A percentile compares a stretch with the other conserved stretches of the same genome.
Evolutionary conservation across 768 basidiomycete species (phyloP).

Genomic region (Trametes maxima): DNA sequence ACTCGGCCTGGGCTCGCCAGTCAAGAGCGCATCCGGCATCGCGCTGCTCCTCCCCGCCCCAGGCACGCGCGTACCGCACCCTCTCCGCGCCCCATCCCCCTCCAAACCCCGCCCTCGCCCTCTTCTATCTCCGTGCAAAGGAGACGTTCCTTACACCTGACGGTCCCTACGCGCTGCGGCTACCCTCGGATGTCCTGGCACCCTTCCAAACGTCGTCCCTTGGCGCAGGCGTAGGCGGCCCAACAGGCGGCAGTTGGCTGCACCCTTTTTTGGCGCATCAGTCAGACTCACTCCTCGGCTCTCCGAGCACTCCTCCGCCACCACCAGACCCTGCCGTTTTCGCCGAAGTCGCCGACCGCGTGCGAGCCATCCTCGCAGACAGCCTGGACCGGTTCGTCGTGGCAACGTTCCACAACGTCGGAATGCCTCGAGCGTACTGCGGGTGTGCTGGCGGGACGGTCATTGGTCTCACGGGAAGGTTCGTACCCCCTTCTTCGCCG

Average conservation of each 20-base stretch:
- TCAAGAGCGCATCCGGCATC: slow-evolving; percentile 28
- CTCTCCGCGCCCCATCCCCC: slow-evolving; percentile 19
- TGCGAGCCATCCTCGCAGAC: slow-evolving; percentile 58
- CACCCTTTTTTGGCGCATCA: slow-evolving; percentile 6
- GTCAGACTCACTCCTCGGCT: slow-evolving; percentile 3
- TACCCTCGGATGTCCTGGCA: slow-evolving; percentile 65
- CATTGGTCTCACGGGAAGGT: slow-evolving; percentile 48
- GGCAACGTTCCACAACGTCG: slow-evolving; percentile 72
- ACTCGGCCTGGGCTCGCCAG: slow-evolving; percentile 43
- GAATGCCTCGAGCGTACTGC: slow-evolving; percentile 67
- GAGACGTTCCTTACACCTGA: slow-evolving; percentile 79
- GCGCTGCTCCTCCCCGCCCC: slow-evolving; percentile 25
- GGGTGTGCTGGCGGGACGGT: slow-evolving; percentile 66
- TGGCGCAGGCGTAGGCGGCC: slow-evolving; percentile 14
- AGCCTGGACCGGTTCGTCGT: slow-evolving; percentile 67
- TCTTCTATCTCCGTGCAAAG: slow-evolving; percentile 80
- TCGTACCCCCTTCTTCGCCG: slow-evolving; percentile 21
- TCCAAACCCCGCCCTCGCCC: slow-evolving; percentile 48
- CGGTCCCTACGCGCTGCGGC: slow-evolving; percentile 70
- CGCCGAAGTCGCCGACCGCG: slow-evolving; percentile 57
- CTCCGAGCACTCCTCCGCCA: slow-evolving; percentile 21
- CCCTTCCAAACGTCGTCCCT: slow-evolving; percentile 37
- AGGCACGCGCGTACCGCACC: slow-evolving; percentile 19
- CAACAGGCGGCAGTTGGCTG: slow-evolving; percentile 11
- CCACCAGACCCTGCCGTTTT: slow-evolving; percentile 73